Evolutionary conservation across 1,139 yeast genomes (phyloP).

Genomic region (Zygosaccharomyces pseudobailii): DNA sequence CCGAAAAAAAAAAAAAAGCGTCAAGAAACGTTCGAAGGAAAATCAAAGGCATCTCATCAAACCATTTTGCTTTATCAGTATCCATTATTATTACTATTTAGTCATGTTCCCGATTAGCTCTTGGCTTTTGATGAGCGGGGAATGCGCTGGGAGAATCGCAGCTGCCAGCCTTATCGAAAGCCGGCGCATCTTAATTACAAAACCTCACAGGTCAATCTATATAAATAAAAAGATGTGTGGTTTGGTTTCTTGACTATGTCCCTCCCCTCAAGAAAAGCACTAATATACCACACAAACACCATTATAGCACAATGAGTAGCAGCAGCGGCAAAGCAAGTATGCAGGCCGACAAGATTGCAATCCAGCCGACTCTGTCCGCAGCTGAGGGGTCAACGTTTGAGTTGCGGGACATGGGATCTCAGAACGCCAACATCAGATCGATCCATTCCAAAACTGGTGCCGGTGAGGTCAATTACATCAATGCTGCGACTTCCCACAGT

Average conservation of each 20-base stretch:
- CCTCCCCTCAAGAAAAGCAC: no score
- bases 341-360: neutral
- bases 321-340: neutral
- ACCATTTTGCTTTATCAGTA: neutral
- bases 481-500: constrained; percentile 20
- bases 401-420: constrained; percentile 7
- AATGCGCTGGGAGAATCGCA: neutral
- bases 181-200: neutral
- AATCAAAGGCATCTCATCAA: neutral
- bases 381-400: constrained; percentile 11
- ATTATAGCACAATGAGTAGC: neutral
- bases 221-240: no score
- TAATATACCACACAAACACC: no score
- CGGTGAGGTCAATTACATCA: constrained; percentile 25
- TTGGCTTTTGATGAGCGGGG: neutral
- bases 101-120: neutral
- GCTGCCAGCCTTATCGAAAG: neutral
- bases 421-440: constrained; percentile 7
- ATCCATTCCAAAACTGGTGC: constrained; percentile 18
- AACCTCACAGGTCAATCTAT: no score
- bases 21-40: neutral
- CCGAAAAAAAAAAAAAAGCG: neutral
- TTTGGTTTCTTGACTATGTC: no score
- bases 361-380: constrained; percentile 3
- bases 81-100: neutral